Base-by-base conservation (phyloP, 2,329 filamentous ascomycete genomes). In the Cryphonectria radicalis region DNA sequence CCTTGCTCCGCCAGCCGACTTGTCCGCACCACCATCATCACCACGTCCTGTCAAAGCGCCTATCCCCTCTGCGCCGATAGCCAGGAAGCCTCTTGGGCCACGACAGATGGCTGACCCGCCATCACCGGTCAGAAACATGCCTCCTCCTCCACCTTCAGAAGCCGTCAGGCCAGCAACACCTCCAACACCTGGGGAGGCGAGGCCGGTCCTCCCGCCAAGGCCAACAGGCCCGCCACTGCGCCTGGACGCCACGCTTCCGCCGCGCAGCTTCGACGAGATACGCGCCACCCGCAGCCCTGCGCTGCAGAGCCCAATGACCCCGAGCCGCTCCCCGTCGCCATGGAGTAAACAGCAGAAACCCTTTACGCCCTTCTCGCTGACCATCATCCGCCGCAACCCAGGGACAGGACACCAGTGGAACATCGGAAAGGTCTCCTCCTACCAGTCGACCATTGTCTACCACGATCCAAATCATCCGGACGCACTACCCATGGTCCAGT, bases 311-410 rank as follows among this genome's bases (percentile, higher is more conserved):
- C 69, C 71, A 17, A n/a, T 72, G 72, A 42, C 64, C 32, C 74
- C 43, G 10, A 63, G 74, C 40, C 77, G 79, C n/a, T 82, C 83
- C 0, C 79, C 80, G 0, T 84, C 83, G 0, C 83, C 63, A n/a
- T 65, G 63, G 63, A 37, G 28, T 35, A 83, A 81, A 67, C 77
- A 74, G 63, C 78, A 74, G 50, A 75, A 76, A 32, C 75, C 79
- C 8, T 79, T 82, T 63, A 79, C 80, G 0, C 84, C 86, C 0
- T 89, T 89, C 73, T 85, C 84, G 2, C 80, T 90, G 19, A 91
- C 89, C 0, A 80, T 95, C 19, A 93, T 94, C 76, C 90, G 92
- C n/a, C 88, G 92, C 74, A 91, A 94, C 77, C 91, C 91, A 0
- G 84, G 86, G 32, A 88, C 90, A 11, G 89, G 89, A 10, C 85